Evolutionary conservation across 495 filamentous ascomycete genomes (phyloP).

Genomic region (Penicillium antarcticum): DNA sequence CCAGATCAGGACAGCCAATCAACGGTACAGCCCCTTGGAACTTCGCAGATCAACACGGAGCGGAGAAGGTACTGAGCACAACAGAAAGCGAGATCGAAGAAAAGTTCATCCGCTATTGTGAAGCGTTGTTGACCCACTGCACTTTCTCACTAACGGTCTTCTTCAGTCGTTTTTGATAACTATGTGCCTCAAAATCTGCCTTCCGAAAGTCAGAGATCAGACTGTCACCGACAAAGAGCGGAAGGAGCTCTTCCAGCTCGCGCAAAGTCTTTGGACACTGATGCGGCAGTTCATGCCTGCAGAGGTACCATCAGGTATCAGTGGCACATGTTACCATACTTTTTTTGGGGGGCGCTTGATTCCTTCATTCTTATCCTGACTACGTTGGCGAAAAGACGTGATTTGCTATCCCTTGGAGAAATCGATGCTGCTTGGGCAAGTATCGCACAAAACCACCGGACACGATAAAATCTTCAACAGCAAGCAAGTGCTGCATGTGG

Average conservation of each 20-base stretch:
- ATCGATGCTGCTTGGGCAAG: too few species aligned
- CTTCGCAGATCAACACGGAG: too few species aligned
- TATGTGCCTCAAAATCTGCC: slow-evolving; percentile 13
- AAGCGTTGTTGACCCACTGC: slow-evolving; percentile 57
- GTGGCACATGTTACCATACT: too few species aligned
- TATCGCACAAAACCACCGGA: too few species aligned
- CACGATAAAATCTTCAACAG: too few species aligned
- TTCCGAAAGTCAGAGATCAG: slow-evolving; percentile 7
- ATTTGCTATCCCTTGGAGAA: too few species aligned
- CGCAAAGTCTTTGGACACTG: slow-evolving; percentile 18
- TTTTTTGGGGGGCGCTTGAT: too few species aligned
- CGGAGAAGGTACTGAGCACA: slow-evolving; percentile 30
- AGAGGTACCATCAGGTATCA: too few species aligned
- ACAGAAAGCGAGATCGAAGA: slow-evolving; percentile 28
- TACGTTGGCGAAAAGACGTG: too few species aligned
- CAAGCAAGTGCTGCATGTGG: too few species aligned
- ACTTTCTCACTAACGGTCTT: slow-evolving; percentile 63
- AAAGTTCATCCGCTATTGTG: slow-evolving; percentile 51
- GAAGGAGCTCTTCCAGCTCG: slow-evolving; percentile 13
- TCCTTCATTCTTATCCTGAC: too few species aligned
- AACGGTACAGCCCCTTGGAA: neutral
- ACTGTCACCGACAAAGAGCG: slow-evolving; percentile 5
- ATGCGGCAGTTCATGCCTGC: too few species aligned
- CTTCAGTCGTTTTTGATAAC: slow-evolving; percentile 14
- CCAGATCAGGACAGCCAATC: neutral